Base-by-base conservation (phyloP, 1,284 basidiomycete genomes). In the Ceratobasidium papillatum region DNA sequence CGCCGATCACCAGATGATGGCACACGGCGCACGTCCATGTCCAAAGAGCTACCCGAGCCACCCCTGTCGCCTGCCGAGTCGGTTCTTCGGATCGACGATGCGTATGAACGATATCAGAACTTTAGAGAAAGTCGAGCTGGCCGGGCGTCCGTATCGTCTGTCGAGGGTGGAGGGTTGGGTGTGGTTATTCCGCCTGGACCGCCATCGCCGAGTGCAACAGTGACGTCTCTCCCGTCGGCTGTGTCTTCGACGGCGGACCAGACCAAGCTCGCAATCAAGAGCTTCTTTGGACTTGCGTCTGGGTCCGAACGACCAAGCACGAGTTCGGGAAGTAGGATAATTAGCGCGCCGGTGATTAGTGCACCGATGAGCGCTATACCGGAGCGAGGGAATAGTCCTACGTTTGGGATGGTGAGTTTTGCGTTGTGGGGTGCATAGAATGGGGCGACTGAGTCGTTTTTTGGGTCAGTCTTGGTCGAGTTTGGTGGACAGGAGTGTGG, bases 101-200 rank as follows among this genome's bases (percentile, higher is more conserved):
- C 96, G 0, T 98, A 93, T 81, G 94, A 95, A 75, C 87, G 94
- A 22, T 98, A 96, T 80, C 93, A 95, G 82, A 86, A 89, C 56
- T 94, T 91, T 81, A 88, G 89, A 78, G 87, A 89, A 80, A 80
- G 74, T 76, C 51, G 80, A 66, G 73, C 78, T 74, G 89, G 88
- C 77, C 82, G 91, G 51, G 81, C 91, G 74, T 93, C 91, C 7
- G 82, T 88, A 41, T 84, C 87, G 5, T 91, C 88, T 17, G 80
- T 87, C 64, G 85, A 88, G 49, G 52, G 74, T 76, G 80, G 80
- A 7, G 77, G 80, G 17, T 81, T 84, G 34, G 14, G 80, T 83
- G 66, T 76, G 34, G 66, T 74, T 27, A 71, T 75, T 41, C 75
- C 74, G 22, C 73, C 73, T 9, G 64, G 64, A 30, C 72, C 74